phyloP scores from a whole-genome alignment of 73 alveolate species.

The Paramecium bursaria region DNA sequence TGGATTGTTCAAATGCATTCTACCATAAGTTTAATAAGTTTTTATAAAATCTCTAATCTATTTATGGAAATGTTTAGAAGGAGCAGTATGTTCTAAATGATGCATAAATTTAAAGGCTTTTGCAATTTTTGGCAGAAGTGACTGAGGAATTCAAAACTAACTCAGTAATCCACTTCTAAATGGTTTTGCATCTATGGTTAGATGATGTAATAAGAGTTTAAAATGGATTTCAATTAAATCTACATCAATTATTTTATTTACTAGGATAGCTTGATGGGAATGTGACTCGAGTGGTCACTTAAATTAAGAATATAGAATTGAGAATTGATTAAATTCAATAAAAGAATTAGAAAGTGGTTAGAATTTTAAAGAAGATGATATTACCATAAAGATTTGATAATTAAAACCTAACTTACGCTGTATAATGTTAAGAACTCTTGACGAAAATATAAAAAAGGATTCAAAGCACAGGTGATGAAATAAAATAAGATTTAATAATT shows the following conservation, averaged over 20 bases:
- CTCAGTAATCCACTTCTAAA: neutral
- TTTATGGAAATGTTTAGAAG: slow-evolving; percentile 20
- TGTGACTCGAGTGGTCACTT: neutral
- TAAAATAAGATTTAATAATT: neutral
- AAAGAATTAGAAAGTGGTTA: slow-evolving; percentile 21
- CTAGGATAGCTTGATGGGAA: slow-evolving; percentile 40
- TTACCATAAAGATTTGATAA: slow-evolving; percentile 48
- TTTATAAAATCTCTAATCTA: neutral
- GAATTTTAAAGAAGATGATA: slow-evolving; percentile 14
- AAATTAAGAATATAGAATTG: slow-evolving; percentile 1
- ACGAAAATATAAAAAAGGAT: neutral
- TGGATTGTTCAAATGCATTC: slow-evolving; percentile 46
- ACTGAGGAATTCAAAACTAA: slow-evolving; percentile 13
- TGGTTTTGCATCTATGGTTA: slow-evolving; percentile 21
- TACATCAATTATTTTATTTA: slow-evolving; percentile 17
- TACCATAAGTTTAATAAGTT: slow-evolving; percentile 46
- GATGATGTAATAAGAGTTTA: slow-evolving; percentile 30
- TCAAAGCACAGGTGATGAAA: neutral
- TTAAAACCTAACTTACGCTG: slow-evolving; percentile 3
- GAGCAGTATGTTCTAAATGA: slow-evolving; percentile 38
- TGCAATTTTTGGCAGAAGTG: slow-evolving; percentile 8
- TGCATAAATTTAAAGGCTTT: slow-evolving; percentile 30
- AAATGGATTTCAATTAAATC: slow-evolving; percentile 10
- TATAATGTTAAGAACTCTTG: slow-evolving; percentile 6
- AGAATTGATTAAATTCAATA: slow-evolving; percentile 29